Percentiles rank a stretch among this genome's conserved stretches.
These are phyloP conservation scores for Erysimum cheiri DNA, from an alignment of 441 rosid genomes.

Conservation along the genomic window DNA sequence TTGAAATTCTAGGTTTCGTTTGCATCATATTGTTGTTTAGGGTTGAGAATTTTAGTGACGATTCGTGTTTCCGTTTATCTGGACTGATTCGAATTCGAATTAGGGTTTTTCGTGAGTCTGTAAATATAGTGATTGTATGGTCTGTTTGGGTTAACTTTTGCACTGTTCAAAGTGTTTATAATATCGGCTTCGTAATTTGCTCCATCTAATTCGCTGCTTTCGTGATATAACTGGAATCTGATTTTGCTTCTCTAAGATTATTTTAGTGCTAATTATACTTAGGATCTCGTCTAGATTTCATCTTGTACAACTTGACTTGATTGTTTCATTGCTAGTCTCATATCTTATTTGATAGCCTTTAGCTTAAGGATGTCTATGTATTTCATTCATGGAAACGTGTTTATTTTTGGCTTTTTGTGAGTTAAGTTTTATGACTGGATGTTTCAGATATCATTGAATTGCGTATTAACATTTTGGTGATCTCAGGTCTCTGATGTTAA, in stretches of 20 bases:
- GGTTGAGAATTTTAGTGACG: constrained; percentile 7
- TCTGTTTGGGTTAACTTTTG: neutral
- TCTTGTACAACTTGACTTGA: no score
- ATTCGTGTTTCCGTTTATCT: constrained; percentile 14
- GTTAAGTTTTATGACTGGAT: neutral
- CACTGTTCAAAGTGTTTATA: constrained; percentile 18
- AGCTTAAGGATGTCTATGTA: neutral
- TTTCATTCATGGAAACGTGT: neutral
- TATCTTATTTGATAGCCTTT: neutral
- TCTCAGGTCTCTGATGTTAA: constrained; percentile 71
- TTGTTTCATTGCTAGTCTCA: constrained; percentile 2
- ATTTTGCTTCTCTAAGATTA: neutral
- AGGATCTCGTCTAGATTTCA: no score
- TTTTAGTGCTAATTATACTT: neutral
- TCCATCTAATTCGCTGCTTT: neutral
- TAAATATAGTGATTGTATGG: constrained; percentile 20
- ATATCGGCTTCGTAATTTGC: neutral
- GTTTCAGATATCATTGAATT: constrained; percentile 12
- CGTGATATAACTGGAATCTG: neutral
- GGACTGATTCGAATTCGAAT: constrained; percentile 14
- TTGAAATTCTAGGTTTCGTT: constrained; percentile 30
- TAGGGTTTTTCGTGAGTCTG: constrained; percentile 41
- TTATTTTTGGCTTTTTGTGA: neutral
- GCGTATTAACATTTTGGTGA: constrained; percentile 7
- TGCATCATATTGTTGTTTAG: neutral